Percentiles rank a stretch among this genome's conserved stretches.
These are phyloP conservation scores for Helotiales sp. DNA, from an alignment of 2,329 filamentous ascomycete species.

Conservation along the genomic window DNA sequence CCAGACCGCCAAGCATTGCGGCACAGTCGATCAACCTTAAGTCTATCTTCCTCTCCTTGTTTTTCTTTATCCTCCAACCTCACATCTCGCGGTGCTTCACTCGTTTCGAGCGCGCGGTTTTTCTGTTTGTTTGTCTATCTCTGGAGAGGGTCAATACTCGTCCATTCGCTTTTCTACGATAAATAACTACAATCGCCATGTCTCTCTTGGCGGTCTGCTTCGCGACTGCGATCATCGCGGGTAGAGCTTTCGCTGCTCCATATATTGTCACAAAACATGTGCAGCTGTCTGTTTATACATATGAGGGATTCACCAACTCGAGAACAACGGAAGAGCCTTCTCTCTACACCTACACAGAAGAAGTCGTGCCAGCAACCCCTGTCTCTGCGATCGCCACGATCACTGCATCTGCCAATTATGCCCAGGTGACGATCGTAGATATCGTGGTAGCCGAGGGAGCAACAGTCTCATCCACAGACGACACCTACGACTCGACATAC, in stretches of 20 bases:
- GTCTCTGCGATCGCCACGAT: conserved; percentile 8
- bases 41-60: neutral
- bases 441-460: conserved; percentile 7
- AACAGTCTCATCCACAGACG: neutral
- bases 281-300: conserved; percentile 20
- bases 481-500: neutral
- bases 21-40: conserved; percentile 7
- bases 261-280: conserved; percentile 25
- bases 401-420: conserved; percentile 9
- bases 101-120: conserved; percentile 1
- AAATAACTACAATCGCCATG: conserved; percentile 10
- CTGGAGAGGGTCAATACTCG: conserved; percentile 20
- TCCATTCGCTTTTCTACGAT: conserved; percentile 9
- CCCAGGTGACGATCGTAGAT: conserved; percentile 17
- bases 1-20: neutral
- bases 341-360: conserved; percentile 11
- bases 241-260: conserved; percentile 18
- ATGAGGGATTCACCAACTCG: neutral
- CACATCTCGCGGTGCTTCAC: conserved; percentile 1
- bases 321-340: conserved; percentile 1
- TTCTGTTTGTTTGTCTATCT: too few relatives aligned
- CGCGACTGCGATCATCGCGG: conserved; percentile 9
- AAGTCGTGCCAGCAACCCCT: conserved; percentile 8
- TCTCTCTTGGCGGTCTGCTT: conserved; percentile 1
- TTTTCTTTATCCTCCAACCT: neutral